These are phyloP conservation scores for Ascochyta rabiei DNA, from an alignment of 2,329 filamentous ascomycete species.

Conservation along the genomic window DNA sequence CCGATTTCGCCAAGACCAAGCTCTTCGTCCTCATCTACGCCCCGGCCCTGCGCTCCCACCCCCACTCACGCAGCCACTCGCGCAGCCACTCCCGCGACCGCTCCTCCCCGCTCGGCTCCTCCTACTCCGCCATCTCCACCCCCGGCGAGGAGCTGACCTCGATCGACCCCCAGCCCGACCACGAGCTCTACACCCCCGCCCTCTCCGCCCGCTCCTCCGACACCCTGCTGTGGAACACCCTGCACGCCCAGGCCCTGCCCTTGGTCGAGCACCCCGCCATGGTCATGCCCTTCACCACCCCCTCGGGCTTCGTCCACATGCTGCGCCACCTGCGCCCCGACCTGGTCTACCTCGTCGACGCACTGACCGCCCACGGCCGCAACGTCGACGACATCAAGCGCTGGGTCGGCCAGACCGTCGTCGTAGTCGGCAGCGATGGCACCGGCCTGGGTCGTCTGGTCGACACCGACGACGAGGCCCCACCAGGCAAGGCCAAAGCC, in stretches of 20 bases:
- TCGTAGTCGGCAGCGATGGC: constrained; percentile 61
- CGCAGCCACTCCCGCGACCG: constrained; percentile 40
- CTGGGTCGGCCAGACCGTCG: constrained; percentile 67
- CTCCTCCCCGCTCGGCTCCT: constrained; percentile 72
- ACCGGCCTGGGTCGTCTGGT: constrained; percentile 59
- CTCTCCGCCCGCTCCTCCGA: constrained; percentile 44
- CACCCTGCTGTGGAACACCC: constrained; percentile 71
- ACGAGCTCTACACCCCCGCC: constrained; percentile 43
- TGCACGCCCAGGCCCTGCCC: constrained; percentile 78
- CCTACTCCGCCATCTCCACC: constrained; percentile 83
- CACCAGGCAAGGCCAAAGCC: constrained; percentile 30
- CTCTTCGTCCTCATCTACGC: constrained; percentile 91
- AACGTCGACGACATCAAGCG: constrained; percentile 69
- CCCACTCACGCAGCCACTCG: constrained; percentile 33
- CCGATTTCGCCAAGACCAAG: constrained; percentile 74
- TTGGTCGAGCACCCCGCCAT: constrained; percentile 85
- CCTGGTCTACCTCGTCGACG: constrained; percentile 86
- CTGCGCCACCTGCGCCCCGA: constrained; percentile 85
- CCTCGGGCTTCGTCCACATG: constrained; percentile 84
- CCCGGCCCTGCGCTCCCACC: constrained; percentile 74
- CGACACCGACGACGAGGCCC: constrained; percentile 63
- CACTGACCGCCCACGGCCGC: constrained; percentile 76
- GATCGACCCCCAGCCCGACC: constrained; percentile 54
- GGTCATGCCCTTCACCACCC: constrained; percentile 86
- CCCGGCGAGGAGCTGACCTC: constrained; percentile 64